Evolutionary conservation across 169 alveolate species (phyloP).

Genomic region (Plasmodium vivax): DNA sequence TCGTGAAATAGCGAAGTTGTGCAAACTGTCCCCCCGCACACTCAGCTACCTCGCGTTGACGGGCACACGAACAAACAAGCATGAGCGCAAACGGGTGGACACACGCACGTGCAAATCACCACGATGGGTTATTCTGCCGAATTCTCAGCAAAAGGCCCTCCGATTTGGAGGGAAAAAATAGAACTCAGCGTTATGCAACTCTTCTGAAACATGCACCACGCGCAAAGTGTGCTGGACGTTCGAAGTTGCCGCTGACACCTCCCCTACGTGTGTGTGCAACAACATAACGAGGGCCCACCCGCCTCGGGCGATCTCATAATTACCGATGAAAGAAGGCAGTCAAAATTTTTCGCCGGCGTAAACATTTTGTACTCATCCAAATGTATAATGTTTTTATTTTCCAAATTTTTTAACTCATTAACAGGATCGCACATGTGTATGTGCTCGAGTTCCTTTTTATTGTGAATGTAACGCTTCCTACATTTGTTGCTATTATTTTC

Average conservation of each 20-base stretch:
- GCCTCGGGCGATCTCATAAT: not conserved
- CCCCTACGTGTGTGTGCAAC: not conserved
- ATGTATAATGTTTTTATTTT: slow-evolving; percentile 71
- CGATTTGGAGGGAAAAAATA: not conserved
- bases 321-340: slow-evolving; percentile 73
- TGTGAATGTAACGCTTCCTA: slow-evolving; percentile 33
- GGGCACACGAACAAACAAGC: not conserved
- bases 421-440: slow-evolving; percentile 76
- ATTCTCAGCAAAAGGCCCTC: not conserved
- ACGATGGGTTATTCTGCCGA: not conserved
- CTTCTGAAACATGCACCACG: not conserved
- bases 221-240: not conserved
- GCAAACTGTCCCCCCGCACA: not conserved
- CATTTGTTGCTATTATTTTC: slow-evolving; percentile 76
- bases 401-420: slow-evolving; percentile 66
- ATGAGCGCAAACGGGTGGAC: not conserved
- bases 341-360: slow-evolving; percentile 69
- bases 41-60: not conserved
- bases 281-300: not conserved
- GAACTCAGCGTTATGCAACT: not conserved
- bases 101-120: not conserved
- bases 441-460: slow-evolving; percentile 63
- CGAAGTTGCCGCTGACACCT: not conserved
- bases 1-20: not conserved
- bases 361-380: slow-evolving; percentile 70